Evolutionary conservation across 257 asterid genomes (phyloP), one percentile per base, ranked within the genome.

Genomic region (Solanum neorickii): DNA sequence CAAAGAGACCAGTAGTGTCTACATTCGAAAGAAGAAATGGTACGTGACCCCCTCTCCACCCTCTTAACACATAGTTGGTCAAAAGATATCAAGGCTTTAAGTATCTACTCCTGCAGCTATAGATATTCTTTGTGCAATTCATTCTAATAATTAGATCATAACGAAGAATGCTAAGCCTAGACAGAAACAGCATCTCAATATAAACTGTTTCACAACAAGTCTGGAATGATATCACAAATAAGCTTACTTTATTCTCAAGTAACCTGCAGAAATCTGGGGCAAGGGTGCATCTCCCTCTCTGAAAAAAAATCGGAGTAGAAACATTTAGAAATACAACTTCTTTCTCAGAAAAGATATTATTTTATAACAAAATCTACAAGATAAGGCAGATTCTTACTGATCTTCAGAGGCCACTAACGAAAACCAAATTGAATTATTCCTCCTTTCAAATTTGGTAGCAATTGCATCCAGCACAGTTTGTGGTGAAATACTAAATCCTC

Each of bases 251-350:
- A 96, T 93, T 92, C 98, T 94, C 88, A 96, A 91, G 93, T 94
- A 96, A 88, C 93, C 92, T 46, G 98, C 94, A 88, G 99, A 90
- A 90, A 95, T 92, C 92, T 96, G 99, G 78, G 99, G 97, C 96
- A 95, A 90, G 84, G 95, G 92, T 59, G 88, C 89, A 92, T 89
- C 93, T 74, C 94, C 95, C 84, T 90, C 97, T 96, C 99, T 96
- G 93, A 87, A 92, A 90, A 77, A 82, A 75, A 77, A 12, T 27
- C 29, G 56, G 89, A 87, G 52, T 20, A 49, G 41, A 49, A 82
- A 31, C 85, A 82, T 49, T 29, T 82, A 56, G 37, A 80, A 82
- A 31, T 82, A 82, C 69, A 82, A 82, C 21, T 31, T 49, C 70
- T 49, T 82, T 82, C 85, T 29, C 85, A 29, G 70, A 82, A 76